A percentile compares a stretch with the other conserved stretches of the same genome.
Evolutionary conservation across 1,139 yeast genomes (phyloP).

Genomic region (Casaregolazyma lundiana): DNA sequence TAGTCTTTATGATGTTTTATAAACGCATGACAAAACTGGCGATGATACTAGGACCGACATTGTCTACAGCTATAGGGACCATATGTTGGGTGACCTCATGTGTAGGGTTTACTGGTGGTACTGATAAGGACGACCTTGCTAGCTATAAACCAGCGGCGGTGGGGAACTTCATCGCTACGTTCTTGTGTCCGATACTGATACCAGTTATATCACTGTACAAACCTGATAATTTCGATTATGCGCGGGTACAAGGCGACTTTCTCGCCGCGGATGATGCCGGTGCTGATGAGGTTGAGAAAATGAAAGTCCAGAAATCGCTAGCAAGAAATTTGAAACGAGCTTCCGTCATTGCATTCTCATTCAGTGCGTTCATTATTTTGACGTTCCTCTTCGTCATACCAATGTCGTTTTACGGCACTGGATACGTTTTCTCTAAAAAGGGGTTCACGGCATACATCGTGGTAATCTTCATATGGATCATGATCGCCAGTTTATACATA

Average conservation of each 20-base stretch:
- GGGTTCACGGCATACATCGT: conserved; percentile 17
- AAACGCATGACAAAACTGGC: conserved; percentile 50
- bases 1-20: conserved; percentile 65
- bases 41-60: conserved; percentile 41
- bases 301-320: conserved; percentile 2
- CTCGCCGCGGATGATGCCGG: conserved; percentile 52
- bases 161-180: conserved; percentile 77
- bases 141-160: conserved; percentile 76
- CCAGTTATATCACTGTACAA: conserved; percentile 59
- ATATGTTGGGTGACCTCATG: conserved; percentile 46
- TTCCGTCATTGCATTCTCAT: conserved; percentile 4
- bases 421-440: conserved; percentile 15
- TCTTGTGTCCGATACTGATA: conserved; percentile 61
- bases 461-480: conserved; percentile 13
- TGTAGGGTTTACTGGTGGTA: conserved; percentile 19
- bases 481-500: conserved; percentile 9
- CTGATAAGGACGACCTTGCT: conserved; percentile 55
- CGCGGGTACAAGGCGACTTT: conserved; percentile 47
- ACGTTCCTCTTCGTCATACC: conserved; percentile 18
- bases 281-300: conserved; percentile 10
- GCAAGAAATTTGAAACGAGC: conserved; percentile 1
- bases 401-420: conserved; percentile 15
- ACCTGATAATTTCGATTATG: conserved; percentile 72
- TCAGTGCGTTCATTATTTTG: conserved; percentile 39
- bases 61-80: conserved; percentile 42